Base-by-base conservation (phyloP, 2,329 filamentous ascomycete genomes). In the Ophiostoma tasmaniense region DNA sequence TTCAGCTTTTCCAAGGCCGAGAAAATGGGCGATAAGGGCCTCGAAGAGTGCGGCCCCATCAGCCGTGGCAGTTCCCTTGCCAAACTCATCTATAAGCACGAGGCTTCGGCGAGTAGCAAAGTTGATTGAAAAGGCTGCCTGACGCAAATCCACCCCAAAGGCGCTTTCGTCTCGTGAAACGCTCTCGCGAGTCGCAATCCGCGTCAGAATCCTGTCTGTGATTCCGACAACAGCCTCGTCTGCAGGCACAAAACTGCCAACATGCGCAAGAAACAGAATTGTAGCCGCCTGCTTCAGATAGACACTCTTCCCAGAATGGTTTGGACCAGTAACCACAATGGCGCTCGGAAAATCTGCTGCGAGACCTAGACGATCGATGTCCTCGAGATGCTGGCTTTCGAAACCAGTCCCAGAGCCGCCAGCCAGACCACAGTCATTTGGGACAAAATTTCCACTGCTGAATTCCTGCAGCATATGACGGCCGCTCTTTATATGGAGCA, bases 251-350 rank as follows among this genome's bases (percentile, higher is more conserved):
- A 91, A 98, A 76, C 92, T 94, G 67, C 95, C 95, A 67, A 97
- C 86, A 75, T 99, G 95, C 0, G 95, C 92, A 78, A 99, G 85
- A 76, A 95, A 97, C 17, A 96, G 89, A 70, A 97, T 95, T 66
- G 97, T 81, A 4, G 93, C 95, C 39, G 92, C 87, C 77, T 99
- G 94, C 77, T 96, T 99, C 76, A 98, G 84, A 77, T 97, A 98
- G 0, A 98, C 87, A 73, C 93, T 98, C 78, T 99, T 99, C 0
- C 95, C 95, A 0, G 95, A 98, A 76, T 95, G 96, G 74, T 99
- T 99, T 4, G 95, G 93, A 0, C 95, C 95, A 0, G 95, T 98
- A 74, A 99, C 78, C 6, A 97, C 80, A 14, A 97, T 77, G 79
- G 92, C 89, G 72, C 85, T 92, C 14, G 90, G 87, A 2, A 77